Conservation (phyloP, 2,329 filamentous ascomycete species). For the Fusarium chlamydosporum region DNA sequence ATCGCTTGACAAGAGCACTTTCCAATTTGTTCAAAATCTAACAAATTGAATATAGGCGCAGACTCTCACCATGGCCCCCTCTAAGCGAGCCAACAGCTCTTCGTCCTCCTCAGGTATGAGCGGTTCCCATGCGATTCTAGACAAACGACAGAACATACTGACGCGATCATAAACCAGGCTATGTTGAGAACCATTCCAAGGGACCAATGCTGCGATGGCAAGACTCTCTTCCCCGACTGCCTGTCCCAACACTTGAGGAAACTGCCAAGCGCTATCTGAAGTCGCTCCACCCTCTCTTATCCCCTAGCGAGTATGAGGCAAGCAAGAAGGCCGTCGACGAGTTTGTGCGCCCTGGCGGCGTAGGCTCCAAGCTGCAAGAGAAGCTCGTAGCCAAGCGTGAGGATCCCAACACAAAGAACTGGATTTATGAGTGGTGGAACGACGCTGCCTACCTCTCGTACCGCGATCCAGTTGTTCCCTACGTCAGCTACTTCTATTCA, state of each 20-base stretch:
- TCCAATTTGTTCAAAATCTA: background rate
- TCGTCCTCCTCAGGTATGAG: conserved; percentile 63
- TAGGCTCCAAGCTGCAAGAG: conserved; percentile 87
- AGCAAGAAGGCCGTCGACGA: conserved; percentile 88
- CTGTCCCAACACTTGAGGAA: conserved; percentile 86
- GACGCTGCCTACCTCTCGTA: conserved; percentile 92
- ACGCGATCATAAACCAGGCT: conserved; percentile 66
- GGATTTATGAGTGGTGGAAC: conserved; percentile 99
- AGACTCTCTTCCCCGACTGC: conserved; percentile 84
- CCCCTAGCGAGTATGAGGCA: conserved; percentile 74
- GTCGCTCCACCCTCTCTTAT: conserved; percentile 81
- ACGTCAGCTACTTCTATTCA: conserved; percentile 99
- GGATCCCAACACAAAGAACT: conserved; percentile 88
- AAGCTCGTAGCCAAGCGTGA: conserved; percentile 84
- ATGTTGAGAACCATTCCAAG: conserved; percentile 83
- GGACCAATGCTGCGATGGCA: conserved; percentile 87
- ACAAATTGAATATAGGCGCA: conserved; percentile 40
- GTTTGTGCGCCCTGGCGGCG: conserved; percentile 88
- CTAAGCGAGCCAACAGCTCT: conserved; percentile 70
- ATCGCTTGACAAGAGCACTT: background rate
- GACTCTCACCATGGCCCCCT: conserved; percentile 64
- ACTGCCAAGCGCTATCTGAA: conserved; percentile 85
- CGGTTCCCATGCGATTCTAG: background rate
- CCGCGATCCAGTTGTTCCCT: conserved; percentile 95
- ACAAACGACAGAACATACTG: conserved; percentile 23